These are phyloP conservation scores for Coemansia umbellata DNA, from an alignment of 192 early-diverging fungal genomes.

Conservation along the genomic window DNA sequence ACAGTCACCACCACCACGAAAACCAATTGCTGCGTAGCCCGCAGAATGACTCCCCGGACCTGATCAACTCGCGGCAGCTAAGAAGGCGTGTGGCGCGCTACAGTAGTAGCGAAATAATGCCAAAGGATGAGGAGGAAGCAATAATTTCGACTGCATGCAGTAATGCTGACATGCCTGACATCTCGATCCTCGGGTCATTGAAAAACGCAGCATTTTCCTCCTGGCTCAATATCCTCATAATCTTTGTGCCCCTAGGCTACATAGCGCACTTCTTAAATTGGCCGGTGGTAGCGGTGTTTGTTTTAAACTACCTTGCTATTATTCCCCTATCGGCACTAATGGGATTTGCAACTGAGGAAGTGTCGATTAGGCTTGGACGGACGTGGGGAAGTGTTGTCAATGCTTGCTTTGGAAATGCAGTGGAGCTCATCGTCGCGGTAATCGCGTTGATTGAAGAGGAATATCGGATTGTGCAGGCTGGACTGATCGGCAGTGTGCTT, in stretches of 20 bases:
- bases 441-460: constrained; percentile 61
- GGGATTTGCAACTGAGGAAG: constrained; percentile 84
- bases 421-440: constrained; percentile 55
- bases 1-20: neutral
- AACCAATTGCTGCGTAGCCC: constrained; percentile 1
- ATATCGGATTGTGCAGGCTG: constrained; percentile 66
- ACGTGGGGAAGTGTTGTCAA: constrained; percentile 66
- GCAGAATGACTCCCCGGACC: constrained; percentile 26
- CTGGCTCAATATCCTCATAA: constrained; percentile 66
- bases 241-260: constrained; percentile 81
- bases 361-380: constrained; percentile 63
- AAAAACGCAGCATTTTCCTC: constrained; percentile 41
- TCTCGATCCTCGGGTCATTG: constrained; percentile 23
- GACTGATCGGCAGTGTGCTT: constrained; percentile 86
- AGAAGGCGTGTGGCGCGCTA: constrained; percentile 36
- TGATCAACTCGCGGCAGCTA: constrained; percentile 45
- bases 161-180: neutral
- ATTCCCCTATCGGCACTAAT: constrained; percentile 87
- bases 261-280: constrained; percentile 59
- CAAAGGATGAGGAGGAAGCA: neutral
- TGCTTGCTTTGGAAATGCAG: constrained; percentile 69
- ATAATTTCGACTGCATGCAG: neutral
- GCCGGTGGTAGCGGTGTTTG: constrained; percentile 64
- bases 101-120: constrained; percentile 1
- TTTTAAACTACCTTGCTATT: constrained; percentile 85